Evolutionary conservation across 805 yeast species (phyloP).

Genomic region (Myxozyma sirexii): DNA sequence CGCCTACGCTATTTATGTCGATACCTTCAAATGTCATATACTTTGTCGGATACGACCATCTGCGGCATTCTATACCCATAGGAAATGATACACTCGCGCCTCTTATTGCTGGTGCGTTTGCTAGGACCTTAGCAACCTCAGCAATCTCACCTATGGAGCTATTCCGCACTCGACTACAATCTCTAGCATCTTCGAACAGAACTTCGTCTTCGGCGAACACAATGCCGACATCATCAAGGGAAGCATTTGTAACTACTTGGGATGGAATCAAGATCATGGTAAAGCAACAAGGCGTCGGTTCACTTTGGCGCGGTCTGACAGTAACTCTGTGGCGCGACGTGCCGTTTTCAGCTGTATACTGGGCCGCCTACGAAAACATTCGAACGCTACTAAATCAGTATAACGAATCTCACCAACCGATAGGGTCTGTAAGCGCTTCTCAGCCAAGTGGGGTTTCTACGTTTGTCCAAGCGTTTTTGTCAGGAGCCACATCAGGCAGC

Average conservation of each 20-base stretch:
- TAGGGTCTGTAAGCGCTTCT: background rate
- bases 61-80: conserved; percentile 74
- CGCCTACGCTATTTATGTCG: conserved; percentile 79
- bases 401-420: conserved; percentile 4
- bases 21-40: conserved; percentile 91
- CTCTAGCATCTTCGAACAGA: conserved; percentile 44
- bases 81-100: conserved; percentile 59
- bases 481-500: conserved; percentile 84
- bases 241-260: conserved; percentile 49
- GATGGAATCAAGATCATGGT: conserved; percentile 59
- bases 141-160: conserved; percentile 86
- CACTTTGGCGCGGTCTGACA: conserved; percentile 81
- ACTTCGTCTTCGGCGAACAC: conserved; percentile 2
- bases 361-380: conserved; percentile 50
- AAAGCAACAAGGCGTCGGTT: conserved; percentile 56
- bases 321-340: conserved; percentile 96
- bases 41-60: conserved; percentile 88
- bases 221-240: conserved; percentile 28
- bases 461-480: conserved; percentile 54
- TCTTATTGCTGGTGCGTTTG: conserved; percentile 78
- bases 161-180: conserved; percentile 83
- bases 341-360: conserved; percentile 92
- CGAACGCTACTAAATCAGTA: conserved; percentile 11
- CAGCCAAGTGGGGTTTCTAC: conserved; percentile 35
- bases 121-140: conserved; percentile 82